phyloP scores from a whole-genome alignment of 176 grass and related monocot genomes.

The Hordeum vulgare region MorexV3_pseudomolecules_assembly NC_058519.1:53302361-53302860 shows the following conservation, averaged over 20 bases:
- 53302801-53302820: not conserved
- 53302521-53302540: slow-evolving; percentile 93
- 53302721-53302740: not conserved
- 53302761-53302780: not conserved
- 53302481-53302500: slow-evolving; percentile 50
- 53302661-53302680: not conserved
- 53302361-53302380: slow-evolving; percentile 82
- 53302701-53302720: not conserved
- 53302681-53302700: not conserved
- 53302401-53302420: not conserved
- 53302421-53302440: too few relatives aligned
- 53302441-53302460: too few relatives aligned
- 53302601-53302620: slow-evolving; percentile 37
- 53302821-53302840: not conserved
- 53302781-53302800: not conserved
- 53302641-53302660: not conserved
- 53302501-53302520: slow-evolving; percentile 72
- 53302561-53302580: slow-evolving; percentile 72
- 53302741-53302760: not conserved
- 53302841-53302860: not conserved
- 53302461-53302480: too few relatives aligned
- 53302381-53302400: slow-evolving; percentile 15
- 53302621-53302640: slow-evolving; percentile 37
- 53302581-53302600: slow-evolving; percentile 30
- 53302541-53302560: slow-evolving; percentile 66